These are phyloP conservation scores for Pythium volutum DNA, from an alignment of 352 stramenopile species.

Conservation along the genomic window DNA sequence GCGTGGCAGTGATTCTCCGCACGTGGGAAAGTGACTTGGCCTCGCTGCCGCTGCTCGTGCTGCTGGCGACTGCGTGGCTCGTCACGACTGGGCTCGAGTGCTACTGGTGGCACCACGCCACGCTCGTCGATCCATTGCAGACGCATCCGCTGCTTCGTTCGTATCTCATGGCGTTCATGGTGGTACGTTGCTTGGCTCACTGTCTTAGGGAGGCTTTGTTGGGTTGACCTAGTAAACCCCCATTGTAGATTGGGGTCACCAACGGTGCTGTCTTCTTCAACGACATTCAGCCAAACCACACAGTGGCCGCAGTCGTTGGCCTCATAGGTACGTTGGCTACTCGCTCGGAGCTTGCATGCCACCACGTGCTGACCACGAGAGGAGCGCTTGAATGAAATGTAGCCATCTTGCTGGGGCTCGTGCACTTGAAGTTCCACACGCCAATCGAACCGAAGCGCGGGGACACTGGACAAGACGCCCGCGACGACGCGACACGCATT, in stretches of 20 bases:
- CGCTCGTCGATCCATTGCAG: constrained; percentile 3
- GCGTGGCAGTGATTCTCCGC: constrained; percentile 10
- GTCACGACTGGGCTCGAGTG: constrained; percentile 9
- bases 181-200: neutral
- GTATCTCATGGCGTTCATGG: constrained; percentile 13
- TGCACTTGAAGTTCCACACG: neutral
- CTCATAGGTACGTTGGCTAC: constrained; percentile 8
- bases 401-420: constrained; percentile 13
- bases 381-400: neutral
- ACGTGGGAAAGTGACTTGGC: neutral
- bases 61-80: constrained; percentile 14
- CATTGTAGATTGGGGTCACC: constrained; percentile 4
- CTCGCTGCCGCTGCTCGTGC: neutral
- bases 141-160: neutral
- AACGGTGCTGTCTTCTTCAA: constrained; percentile 22
- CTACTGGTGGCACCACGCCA: constrained; percentile 26
- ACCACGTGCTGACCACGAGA: neutral
- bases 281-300: constrained; percentile 10
- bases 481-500: constrained; percentile 1
- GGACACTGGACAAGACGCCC: too few species aligned
- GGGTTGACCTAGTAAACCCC: neutral
- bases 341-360: too few species aligned
- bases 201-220: too few species aligned
- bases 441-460: constrained; percentile 5
- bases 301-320: neutral